phyloP scores from a whole-genome alignment of 345 rosid genomes.

The Camelina neglecta region DNA sequence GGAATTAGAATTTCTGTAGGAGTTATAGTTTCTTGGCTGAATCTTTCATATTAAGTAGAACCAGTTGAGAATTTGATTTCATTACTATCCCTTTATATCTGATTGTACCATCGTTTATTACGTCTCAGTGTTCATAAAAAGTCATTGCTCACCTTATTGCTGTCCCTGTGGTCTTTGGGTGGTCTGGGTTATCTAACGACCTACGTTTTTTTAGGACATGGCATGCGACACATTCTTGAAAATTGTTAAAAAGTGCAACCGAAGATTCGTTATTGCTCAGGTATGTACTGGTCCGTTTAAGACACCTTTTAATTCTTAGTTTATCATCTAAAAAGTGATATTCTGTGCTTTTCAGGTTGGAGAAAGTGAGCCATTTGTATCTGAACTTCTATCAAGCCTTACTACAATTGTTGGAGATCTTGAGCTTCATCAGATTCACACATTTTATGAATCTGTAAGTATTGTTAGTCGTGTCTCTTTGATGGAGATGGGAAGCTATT shows the following conservation, averaged over 20 bases:
- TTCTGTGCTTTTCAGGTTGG: constrained; percentile 68
- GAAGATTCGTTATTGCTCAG: constrained; percentile 89
- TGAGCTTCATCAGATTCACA: constrained; percentile 96
- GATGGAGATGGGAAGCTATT: constrained; percentile 11
- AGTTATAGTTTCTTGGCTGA: constrained; percentile 9
- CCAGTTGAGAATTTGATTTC: constrained; percentile 1
- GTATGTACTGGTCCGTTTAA: constrained; percentile 48
- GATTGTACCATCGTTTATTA: constrained; percentile 1
- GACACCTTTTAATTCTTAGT: neutral
- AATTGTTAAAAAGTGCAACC: constrained; percentile 96
- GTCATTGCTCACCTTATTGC: neutral
- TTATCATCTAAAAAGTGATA: constrained; percentile 8
- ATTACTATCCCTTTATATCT: constrained; percentile 13
- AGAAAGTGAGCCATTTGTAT: constrained; percentile 94
- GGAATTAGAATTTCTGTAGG: neutral
- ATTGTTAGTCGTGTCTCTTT: constrained; percentile 8
- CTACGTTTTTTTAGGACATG: constrained; percentile 72
- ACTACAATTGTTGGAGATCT: constrained; percentile 86
- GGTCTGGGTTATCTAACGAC: neutral
- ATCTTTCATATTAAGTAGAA: constrained; percentile 26
- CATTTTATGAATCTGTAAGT: constrained; percentile 95
- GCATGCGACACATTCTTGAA: constrained; percentile 99
- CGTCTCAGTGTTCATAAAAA: constrained; percentile 6
- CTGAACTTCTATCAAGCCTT: constrained; percentile 93
- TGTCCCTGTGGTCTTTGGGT: neutral